Evolutionary conservation across 225 moss, liverwort and hornwort genomes (phyloP).

Genomic region (Polytrichum commune): DNA sequence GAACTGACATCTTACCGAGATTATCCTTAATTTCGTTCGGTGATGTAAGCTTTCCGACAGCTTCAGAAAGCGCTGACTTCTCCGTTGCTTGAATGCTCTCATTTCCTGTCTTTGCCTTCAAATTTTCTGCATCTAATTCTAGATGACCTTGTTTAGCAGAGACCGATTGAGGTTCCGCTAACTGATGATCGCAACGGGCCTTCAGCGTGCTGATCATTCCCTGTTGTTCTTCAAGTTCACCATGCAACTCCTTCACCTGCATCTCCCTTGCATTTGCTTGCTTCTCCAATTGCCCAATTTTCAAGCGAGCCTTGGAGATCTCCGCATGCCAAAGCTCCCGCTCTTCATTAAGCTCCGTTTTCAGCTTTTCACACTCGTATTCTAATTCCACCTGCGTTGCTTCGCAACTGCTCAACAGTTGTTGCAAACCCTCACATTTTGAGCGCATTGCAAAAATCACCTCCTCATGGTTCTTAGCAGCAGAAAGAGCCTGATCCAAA

Average conservation of each 20-base stretch:
- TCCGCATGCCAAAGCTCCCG: conserved; percentile 32
- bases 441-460: conserved; percentile 49
- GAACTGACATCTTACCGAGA: conserved; percentile 25
- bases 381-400: conserved; percentile 39
- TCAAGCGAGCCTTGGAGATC: conserved; percentile 37
- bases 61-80: conserved; percentile 33
- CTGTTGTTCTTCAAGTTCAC: conserved; percentile 40
- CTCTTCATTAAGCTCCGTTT: conserved; percentile 23
- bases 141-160: conserved; percentile 34
- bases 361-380: conserved; percentile 24
- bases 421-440: conserved; percentile 46
- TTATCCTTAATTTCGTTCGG: conserved; percentile 36
- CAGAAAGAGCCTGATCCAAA: neutral
- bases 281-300: conserved; percentile 34
- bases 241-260: conserved; percentile 29
- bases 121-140: conserved; percentile 35
- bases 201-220: conserved; percentile 39
- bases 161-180: conserved; percentile 30
- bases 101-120: conserved; percentile 34
- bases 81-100: conserved; percentile 37
- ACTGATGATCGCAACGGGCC: conserved; percentile 49
- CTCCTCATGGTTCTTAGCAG: conserved; percentile 21
- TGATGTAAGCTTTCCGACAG: conserved; percentile 37
- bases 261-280: conserved; percentile 26
- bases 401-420: conserved; percentile 44